Evolutionary conservation across 768 basidiomycete species (phyloP).

Genomic region (Psilocybe azurescens): DNA sequence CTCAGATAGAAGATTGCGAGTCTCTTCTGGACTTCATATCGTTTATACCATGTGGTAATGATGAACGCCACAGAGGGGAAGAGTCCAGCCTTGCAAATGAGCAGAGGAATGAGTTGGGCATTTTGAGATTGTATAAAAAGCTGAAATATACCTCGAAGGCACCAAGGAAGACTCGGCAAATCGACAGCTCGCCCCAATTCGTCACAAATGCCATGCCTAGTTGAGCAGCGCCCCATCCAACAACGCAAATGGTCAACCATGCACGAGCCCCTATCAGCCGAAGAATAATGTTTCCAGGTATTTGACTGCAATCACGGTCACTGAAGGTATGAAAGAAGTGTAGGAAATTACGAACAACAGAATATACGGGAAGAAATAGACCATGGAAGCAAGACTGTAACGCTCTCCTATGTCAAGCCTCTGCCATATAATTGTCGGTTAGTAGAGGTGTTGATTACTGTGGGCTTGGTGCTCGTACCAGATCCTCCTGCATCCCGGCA

Average conservation of each 20-base stretch:
- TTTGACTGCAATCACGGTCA: constrained; percentile 30
- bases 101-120: background rate
- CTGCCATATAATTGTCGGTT: background rate
- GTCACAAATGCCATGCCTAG: constrained; percentile 37
- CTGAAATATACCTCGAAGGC: constrained; percentile 34
- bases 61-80: constrained; percentile 47
- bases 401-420: constrained; percentile 28
- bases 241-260: constrained; percentile 31
- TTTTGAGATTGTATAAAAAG: background rate
- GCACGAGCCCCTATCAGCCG: constrained; percentile 30
- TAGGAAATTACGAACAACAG: constrained; percentile 30
- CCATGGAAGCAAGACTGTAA: constrained; percentile 39
- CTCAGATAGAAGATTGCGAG: constrained; percentile 26
- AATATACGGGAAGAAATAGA: constrained; percentile 43
- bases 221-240: constrained; percentile 36
- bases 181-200: constrained; percentile 31
- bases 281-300: constrained; percentile 36
- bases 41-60: constrained; percentile 46
- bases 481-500: constrained; percentile 41
- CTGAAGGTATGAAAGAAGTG: background rate
- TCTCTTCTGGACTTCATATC: constrained; percentile 43
- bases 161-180: constrained; percentile 34
- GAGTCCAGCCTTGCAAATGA: constrained; percentile 37
- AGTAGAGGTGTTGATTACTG: background rate
- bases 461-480: constrained; percentile 28